Percentiles rank a stretch among this genome's conserved stretches.
These are phyloP conservation scores for Monascus purpureus DNA, from an alignment of 495 filamentous ascomycete species.

Conservation along the genomic window DNA sequence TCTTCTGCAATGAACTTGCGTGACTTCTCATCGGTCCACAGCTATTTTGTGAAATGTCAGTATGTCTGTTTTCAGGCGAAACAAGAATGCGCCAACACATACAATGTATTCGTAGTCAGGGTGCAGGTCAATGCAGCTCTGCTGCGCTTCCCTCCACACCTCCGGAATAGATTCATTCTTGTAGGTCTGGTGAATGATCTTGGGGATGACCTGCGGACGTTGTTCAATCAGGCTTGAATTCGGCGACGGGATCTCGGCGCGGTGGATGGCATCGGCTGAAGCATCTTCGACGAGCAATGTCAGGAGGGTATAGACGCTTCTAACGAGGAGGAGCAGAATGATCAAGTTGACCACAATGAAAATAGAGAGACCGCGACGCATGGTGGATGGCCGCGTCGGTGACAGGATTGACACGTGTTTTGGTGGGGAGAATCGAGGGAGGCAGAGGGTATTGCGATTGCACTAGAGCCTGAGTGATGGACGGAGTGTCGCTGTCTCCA, in stretches of 20 bases:
- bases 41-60: conserved; percentile 29
- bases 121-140: conserved; percentile 64
- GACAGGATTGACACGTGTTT: background rate
- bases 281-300: conserved; percentile 55
- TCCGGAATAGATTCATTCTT: conserved; percentile 61
- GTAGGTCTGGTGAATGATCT: conserved; percentile 86
- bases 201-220: conserved; percentile 59
- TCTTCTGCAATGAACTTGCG: conserved; percentile 62
- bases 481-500: too few species aligned
- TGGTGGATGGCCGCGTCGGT: conserved; percentile 21
- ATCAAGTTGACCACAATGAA: conserved; percentile 49
- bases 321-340: conserved; percentile 43
- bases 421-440: too few species aligned
- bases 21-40: conserved; percentile 75
- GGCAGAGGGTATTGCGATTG: too few species aligned
- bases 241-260: conserved; percentile 48
- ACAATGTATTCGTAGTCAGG: conserved; percentile 74
- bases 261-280: conserved; percentile 47
- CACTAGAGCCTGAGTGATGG: too few species aligned
- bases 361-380: conserved; percentile 49
- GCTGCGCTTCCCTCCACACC: conserved; percentile 58
- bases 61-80: background rate
- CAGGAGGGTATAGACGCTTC: conserved; percentile 49
- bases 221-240: conserved; percentile 45
- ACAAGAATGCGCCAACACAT: conserved; percentile 7